Evolutionary conservation across 2,329 filamentous ascomycete genomes (phyloP).

Genomic region (Aureobasidium sp.): DNA sequence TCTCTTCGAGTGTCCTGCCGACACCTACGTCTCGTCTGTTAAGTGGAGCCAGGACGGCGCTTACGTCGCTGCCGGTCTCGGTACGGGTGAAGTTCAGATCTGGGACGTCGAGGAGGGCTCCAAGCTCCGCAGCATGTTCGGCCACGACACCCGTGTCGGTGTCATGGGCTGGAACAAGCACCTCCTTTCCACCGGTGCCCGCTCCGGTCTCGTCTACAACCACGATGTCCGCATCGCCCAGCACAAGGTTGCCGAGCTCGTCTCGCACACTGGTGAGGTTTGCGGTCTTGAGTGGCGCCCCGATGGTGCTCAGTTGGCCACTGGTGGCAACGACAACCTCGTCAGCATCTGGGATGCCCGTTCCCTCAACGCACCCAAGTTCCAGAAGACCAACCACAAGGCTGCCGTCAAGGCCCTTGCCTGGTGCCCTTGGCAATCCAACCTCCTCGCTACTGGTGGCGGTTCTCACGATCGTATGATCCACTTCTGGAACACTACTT

Average conservation of each 20-base stretch:
- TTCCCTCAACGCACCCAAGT: slow-evolving; percentile 86
- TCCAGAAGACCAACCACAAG: slow-evolving; percentile 99
- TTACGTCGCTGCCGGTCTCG: slow-evolving; percentile 91
- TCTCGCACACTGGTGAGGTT: slow-evolving; percentile 95
- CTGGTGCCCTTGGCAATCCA: slow-evolving; percentile 99
- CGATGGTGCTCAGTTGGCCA: slow-evolving; percentile 92
- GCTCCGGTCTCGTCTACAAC: slow-evolving; percentile 93
- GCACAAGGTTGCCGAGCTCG: slow-evolving; percentile 96
- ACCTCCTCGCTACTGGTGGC: slow-evolving; percentile 91
- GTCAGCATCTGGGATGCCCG: slow-evolving; percentile 99
- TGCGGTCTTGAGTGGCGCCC: slow-evolving; percentile 97
- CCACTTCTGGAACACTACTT: slow-evolving; percentile 99
- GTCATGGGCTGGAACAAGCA: slow-evolving; percentile 99
- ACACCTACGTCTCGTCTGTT: slow-evolving; percentile 96
- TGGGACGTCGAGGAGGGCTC: slow-evolving; percentile 94
- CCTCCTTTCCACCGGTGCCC: slow-evolving; percentile 85
- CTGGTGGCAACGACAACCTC: slow-evolving; percentile 96
- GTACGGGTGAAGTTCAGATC: slow-evolving; percentile 94
- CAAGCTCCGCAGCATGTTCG: slow-evolving; percentile 98
- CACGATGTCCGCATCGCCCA: slow-evolving; percentile 96
- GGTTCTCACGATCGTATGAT: slow-evolving; percentile 96
- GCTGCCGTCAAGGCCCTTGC: slow-evolving; percentile 96
- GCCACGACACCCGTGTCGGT: slow-evolving; percentile 90
- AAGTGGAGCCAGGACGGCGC: slow-evolving; percentile 98
- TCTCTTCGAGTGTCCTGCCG: slow-evolving; percentile 75